Conservation (phyloP, 352 stramenopile species). For the Pythium oligandrum region DNA sequence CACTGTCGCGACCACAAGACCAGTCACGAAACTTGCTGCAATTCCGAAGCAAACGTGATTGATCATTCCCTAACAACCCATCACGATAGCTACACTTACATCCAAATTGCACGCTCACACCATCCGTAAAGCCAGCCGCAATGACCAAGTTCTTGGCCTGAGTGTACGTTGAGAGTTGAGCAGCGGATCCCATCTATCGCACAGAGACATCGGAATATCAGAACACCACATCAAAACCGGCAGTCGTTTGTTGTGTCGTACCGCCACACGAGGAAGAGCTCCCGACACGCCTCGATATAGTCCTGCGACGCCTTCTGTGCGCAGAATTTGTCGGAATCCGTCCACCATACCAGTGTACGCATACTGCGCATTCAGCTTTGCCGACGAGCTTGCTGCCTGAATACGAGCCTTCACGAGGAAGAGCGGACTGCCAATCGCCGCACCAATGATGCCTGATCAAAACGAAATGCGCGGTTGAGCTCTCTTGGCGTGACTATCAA, state of each 20-base stretch:
- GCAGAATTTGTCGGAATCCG: slow-evolving; percentile 72
- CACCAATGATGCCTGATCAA: slow-evolving; percentile 59
- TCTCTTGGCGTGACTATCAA: neutral
- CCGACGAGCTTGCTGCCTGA: slow-evolving; percentile 67
- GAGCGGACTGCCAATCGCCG: slow-evolving; percentile 76
- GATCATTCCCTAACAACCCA: neutral
- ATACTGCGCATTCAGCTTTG: slow-evolving; percentile 81
- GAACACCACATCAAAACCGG: neutral
- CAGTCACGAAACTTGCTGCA: slow-evolving; percentile 75
- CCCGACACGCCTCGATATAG: slow-evolving; percentile 73
- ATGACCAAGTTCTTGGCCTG: slow-evolving; percentile 81
- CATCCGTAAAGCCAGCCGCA: slow-evolving; percentile 67
- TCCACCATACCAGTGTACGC: slow-evolving; percentile 85
- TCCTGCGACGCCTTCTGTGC: slow-evolving; percentile 57
- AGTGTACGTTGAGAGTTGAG: slow-evolving; percentile 82
- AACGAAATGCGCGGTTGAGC: slow-evolving; percentile 1
- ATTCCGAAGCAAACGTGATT: neutral
- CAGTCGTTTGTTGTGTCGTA: slow-evolving; percentile 16
- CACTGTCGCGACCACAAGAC: slow-evolving; percentile 71
- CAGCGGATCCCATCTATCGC: slow-evolving; percentile 69
- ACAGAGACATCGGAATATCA: neutral
- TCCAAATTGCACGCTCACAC: slow-evolving; percentile 69
- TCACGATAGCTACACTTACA: slow-evolving; percentile 34
- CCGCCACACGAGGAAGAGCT: slow-evolving; percentile 71
- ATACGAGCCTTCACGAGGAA: slow-evolving; percentile 84